Evolutionary conservation across 306 rosid genomes (phyloP), one percentile per base, ranked within the genome.

Genomic region (Herpetospermum pedunculosum): DNA sequence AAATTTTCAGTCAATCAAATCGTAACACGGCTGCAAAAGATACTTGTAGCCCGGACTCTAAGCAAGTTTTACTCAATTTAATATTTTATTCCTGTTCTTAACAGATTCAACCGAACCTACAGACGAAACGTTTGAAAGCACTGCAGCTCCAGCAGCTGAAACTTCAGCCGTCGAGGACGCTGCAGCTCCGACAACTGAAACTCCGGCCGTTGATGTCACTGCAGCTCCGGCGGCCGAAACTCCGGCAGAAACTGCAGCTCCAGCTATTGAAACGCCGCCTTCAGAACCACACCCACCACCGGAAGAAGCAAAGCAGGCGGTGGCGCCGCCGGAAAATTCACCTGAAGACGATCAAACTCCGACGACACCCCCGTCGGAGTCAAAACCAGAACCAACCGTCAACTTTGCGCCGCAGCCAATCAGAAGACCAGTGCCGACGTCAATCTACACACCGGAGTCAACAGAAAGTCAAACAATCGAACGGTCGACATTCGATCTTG

Each of bases 401-500:
- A 87, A 70, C 38, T 72, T 84, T 72, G 68, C 67, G 16, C 89
- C 92, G 2, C 86, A 80, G 0, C 90, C 90, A 6, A 81, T 89
- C 0, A 76, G 59, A 14, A 83, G 84, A 50, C 73, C 83, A 0
- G 71, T 77, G 3, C 73, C 88, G 0, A 44, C 77, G 7, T 47
- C 76, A 0, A 83, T 81, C 34, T 81, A 81, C 19, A 35, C 74
- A 25, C 80, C 87, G 47, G 90, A 87, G 47, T 75, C 79, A 2
- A 43, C 82, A 0, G 93, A 90, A 0, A 80, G 74, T 10, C 52
- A 75, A 52, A 19, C 86, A 4, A 74, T 88, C 26, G 97, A 87
- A 60, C 85, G 85, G 29, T 79, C 91, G 35, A 44, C 90, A 21
- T 93, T 93, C 47, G 98, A 93, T 86, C 89, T 93, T 0, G 98